Conservation (phyloP, 352 stramenopile genomes). For the Phytophthora pseudosyringae region DNA sequence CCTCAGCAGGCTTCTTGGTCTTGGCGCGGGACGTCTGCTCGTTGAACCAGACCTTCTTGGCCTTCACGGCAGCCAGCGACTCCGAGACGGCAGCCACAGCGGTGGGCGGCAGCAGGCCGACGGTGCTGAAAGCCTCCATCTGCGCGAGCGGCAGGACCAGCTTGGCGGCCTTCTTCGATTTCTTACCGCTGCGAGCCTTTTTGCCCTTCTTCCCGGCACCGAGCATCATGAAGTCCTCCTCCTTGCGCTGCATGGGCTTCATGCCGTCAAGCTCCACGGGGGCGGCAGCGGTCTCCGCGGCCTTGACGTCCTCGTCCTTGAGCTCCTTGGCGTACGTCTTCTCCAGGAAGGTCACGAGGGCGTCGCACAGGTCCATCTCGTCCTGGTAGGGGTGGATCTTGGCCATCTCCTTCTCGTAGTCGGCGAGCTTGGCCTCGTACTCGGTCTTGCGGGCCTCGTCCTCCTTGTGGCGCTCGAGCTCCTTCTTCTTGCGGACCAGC, state of each 20-base stretch:
- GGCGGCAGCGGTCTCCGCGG: conserved; percentile 39
- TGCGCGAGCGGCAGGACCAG: conserved; percentile 79
- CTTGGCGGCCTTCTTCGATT: conserved; percentile 82
- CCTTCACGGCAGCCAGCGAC: conserved; percentile 94
- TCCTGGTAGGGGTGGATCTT: conserved; percentile 97
- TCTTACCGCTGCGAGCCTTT: conserved; percentile 71
- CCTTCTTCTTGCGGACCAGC: conserved; percentile 86
- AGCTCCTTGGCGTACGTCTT: conserved; percentile 91
- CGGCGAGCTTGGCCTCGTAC: conserved; percentile 95
- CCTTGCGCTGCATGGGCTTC: conserved; percentile 89
- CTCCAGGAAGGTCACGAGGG: conserved; percentile 93
- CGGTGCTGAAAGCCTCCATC: conserved; percentile 91
- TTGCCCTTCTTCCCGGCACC: conserved; percentile 72
- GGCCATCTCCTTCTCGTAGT: conserved; percentile 96
- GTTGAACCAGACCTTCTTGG: conserved; percentile 94
- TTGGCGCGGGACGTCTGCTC: conserved; percentile 66
- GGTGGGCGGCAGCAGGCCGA: conserved; percentile 91
- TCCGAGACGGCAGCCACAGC: conserved; percentile 80
- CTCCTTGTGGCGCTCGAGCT: conserved; percentile 84
- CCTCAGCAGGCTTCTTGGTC: conserved; percentile 41
- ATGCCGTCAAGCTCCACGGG: conserved; percentile 92
- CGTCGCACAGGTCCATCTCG: conserved; percentile 96
- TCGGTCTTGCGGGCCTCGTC: conserved; percentile 82
- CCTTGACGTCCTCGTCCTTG: conserved; percentile 58
- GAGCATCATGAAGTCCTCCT: conserved; percentile 86